Base-by-base conservation (phyloP, 495 filamentous ascomycete genomes). In the Podospora comata region DNA sequence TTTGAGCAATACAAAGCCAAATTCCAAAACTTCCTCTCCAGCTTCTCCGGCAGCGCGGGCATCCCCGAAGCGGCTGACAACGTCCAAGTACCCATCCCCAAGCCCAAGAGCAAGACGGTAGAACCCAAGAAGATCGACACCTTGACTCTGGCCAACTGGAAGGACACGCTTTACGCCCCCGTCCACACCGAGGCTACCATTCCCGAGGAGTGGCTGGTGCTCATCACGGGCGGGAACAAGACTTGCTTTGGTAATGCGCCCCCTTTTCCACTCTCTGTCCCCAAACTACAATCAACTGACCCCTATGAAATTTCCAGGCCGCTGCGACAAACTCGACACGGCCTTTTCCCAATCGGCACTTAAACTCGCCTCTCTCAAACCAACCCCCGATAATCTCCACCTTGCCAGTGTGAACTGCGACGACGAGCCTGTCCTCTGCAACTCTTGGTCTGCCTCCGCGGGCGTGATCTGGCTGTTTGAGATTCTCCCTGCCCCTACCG, bases 171-270 rank as follows among this genome's bases (percentile, higher is more conserved):
- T 65, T 86, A 93, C 68, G 84, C 80, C 26, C 88, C 90, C 9
- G 84, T 89, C 9, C 80, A 85, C 64, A 77, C 87, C 16, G 80
- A 74, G 5, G 81, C 82, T 61, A 83, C 80, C 28, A 80, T 74
- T 26, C 85, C 90, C 2, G 87, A 91, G 78, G 90, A 94, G 77
- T 97, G 90, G 91, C 87, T 90, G 81, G 81, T 97, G 67, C 86
- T 90, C 74, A 78, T 96, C 62, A 92, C 90, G 1, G 93, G 93
- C 62, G 88, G 91, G 56, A 96, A 97, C 80, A 92, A 90, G 82
- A 94, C 92, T 32, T 97, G 93, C 82, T 92, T 87, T 73, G 92
- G 82, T 84, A 73, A 70, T 23, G 20, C 20, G 80, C 83, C 66
- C 66, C 55, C 44, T 20, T 16, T 61, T 57, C 60, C 2, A n/a